Percentiles rank a stretch among this genome's conserved stretches.
phyloP scores from a whole-genome alignment of 306 rosid species.

The Acmispon strigosus region DNA sequence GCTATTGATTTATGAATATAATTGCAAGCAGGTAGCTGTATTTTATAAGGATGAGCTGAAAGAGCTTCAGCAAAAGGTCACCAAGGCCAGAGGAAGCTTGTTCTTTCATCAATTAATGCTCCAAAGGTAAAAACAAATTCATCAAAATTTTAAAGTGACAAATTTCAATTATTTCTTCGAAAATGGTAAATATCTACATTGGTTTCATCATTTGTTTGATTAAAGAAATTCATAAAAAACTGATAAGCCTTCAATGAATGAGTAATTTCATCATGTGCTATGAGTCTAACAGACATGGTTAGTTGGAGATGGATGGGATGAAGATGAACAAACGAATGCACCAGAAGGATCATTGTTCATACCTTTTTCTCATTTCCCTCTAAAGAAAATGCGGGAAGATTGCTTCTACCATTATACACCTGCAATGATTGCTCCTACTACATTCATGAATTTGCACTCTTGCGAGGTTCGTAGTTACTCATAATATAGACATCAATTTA shows the following conservation, averaged over 20 bases:
- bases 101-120: conserved; percentile 24
- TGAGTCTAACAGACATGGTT: conserved; percentile 42
- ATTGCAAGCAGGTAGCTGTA: conserved; percentile 27
- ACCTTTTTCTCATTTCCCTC: conserved; percentile 66
- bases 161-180: background rate
- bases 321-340: conserved; percentile 49
- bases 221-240: too few species aligned
- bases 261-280: background rate
- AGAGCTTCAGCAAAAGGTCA: conserved; percentile 31
- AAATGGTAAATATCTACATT: background rate
- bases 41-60: conserved; percentile 24
- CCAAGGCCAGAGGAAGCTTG: conserved; percentile 1
- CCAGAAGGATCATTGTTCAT: conserved; percentile 52
- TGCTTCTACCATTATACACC: conserved; percentile 61
- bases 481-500: background rate
- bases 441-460: conserved; percentile 39
- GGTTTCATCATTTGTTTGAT: too few species aligned
- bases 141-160: background rate
- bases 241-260: too few species aligned
- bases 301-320: conserved; percentile 53
- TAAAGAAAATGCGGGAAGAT: conserved; percentile 35
- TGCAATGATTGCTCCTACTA: conserved; percentile 43
- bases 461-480: conserved; percentile 52
- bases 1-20: too few species aligned
- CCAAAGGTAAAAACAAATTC: conserved; percentile 29